Base-by-base conservation (phyloP, 2,329 filamentous ascomycete genomes). In the Pseudogymnoascus sp. region DNA sequence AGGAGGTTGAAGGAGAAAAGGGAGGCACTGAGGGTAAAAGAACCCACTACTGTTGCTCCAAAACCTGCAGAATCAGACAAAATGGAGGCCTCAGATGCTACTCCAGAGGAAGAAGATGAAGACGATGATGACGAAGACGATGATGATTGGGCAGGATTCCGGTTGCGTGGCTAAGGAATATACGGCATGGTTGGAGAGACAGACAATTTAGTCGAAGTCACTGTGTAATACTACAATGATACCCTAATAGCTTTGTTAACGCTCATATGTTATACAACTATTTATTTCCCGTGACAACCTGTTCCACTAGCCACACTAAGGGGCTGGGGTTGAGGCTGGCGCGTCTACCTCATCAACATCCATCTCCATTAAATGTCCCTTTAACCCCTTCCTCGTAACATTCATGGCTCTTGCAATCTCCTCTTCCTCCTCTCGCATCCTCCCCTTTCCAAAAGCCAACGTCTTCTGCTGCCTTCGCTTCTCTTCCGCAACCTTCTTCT, bases 321-420 rank as follows among this genome's bases (percentile, higher is more conserved):
- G 28, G 28, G 28, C n/a, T 55, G 49, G 49, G 9, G 49, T 25
- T 4, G 45, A n/a, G n/a, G 25, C 25, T 18, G 25, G 45, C 1
- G 45, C 11, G 18, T 41, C 58, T 31, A 25, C 58, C 62, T 68
- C 67, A n/a, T 43, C 66, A 25, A 60, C 12, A 60, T 40, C 58
- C 58, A 60, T 60, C 14, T 60, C 58, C 60, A 75, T 69, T 62
- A 90, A 70, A 71, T 90, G 86, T 23, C 81, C 82, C 69, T 84
- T 82, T 67, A 91, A 65, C 0, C 88, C 88, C 64, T 81, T 83
- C 73, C 88, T 90, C 0, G 83, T 81, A 11, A 91, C 81, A 63
- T 81, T 81, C 86, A 90, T 88, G 0, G 88, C 89, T 65, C 79
- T 77, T 70, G 89, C 83, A 62, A 91, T 75, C 70, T 90, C 86